Conservation (phyloP, 2,329 filamentous ascomycete genomes). For the Fusarium mangiferae region DNA sequence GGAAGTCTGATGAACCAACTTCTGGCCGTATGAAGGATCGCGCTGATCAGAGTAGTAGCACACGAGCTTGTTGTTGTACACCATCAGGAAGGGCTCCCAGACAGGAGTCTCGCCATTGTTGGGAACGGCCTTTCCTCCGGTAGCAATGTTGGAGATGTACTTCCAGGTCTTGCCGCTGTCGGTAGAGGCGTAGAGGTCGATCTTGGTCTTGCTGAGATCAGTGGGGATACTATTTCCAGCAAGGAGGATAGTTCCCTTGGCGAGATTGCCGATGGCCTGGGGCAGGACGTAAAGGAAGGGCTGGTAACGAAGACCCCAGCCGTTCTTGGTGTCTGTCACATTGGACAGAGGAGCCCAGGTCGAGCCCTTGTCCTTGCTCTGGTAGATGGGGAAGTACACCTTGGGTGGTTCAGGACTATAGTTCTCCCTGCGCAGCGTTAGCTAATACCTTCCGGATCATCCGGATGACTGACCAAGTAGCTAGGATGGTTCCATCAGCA, state of each 20-base stretch:
- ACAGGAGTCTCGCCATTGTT: conserved; percentile 12
- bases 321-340: conserved; percentile 70
- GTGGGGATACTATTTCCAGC: conserved; percentile 5
- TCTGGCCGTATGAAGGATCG: conserved; percentile 14
- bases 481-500: conserved; percentile 2
- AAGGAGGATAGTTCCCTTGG: conserved; percentile 47
- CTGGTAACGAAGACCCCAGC: conserved; percentile 75
- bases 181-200: conserved; percentile 23
- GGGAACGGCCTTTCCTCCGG: conserved; percentile 6
- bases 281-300: conserved; percentile 73
- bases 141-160: conserved; percentile 21
- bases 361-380: conserved; percentile 60
- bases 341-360: conserved; percentile 71
- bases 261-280: conserved; percentile 63
- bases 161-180: conserved; percentile 15
- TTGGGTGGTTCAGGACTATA: conserved; percentile 63
- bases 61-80: conserved; percentile 7
- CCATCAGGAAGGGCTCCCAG: conserved; percentile 29
- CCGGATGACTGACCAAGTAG: background rate
- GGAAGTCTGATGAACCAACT: conserved; percentile 69
- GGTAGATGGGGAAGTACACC: conserved; percentile 64
- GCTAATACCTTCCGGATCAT: too few species aligned
- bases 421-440: conserved; percentile 66
- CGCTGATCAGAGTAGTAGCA: conserved; percentile 27
- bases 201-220: conserved; percentile 8